Conservation (phyloP, 202 grass and related monocot species). For the Setaria italica region DNA sequence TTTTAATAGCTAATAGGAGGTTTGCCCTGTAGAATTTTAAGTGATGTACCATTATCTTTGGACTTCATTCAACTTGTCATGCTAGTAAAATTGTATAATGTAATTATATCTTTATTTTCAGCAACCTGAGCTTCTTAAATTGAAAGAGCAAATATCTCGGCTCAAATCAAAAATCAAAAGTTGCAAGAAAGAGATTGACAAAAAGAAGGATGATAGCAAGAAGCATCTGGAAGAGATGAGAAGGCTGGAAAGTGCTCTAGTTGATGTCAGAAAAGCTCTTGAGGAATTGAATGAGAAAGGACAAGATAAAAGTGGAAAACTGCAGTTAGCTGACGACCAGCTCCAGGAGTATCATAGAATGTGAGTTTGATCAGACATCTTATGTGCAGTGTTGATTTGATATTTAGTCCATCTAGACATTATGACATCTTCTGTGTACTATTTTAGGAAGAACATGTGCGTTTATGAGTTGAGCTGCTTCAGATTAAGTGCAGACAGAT, state of each 20-base stretch:
- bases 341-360: conserved; percentile 92
- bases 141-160: conserved; percentile 93
- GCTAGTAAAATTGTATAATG: conserved; percentile 29
- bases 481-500: not conserved
- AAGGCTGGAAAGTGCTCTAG: conserved; percentile 76
- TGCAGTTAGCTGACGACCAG: conserved; percentile 87
- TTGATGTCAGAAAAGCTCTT: conserved; percentile 75
- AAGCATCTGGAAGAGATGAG: conserved; percentile 78
- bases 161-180: conserved; percentile 99
- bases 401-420: conserved; percentile 8
- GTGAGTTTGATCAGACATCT: conserved; percentile 57
- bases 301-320: conserved; percentile 71
- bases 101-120: conserved; percentile 51
- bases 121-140: conserved; percentile 95
- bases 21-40: conserved; percentile 28
- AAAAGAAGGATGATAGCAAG: conserved; percentile 92
- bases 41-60: not conserved
- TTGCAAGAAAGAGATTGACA: conserved; percentile 92
- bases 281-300: conserved; percentile 74
- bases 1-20: conserved; percentile 39
- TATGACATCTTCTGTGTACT: not conserved
- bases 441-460: conserved; percentile 31
- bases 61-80: not conserved
- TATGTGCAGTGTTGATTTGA: conserved; percentile 20
- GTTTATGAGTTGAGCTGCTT: conserved; percentile 3